These are phyloP conservation scores for Calonectria pauciramosa DNA, from an alignment of 2,329 filamentous ascomycete species.

Conservation along the genomic window DNA sequence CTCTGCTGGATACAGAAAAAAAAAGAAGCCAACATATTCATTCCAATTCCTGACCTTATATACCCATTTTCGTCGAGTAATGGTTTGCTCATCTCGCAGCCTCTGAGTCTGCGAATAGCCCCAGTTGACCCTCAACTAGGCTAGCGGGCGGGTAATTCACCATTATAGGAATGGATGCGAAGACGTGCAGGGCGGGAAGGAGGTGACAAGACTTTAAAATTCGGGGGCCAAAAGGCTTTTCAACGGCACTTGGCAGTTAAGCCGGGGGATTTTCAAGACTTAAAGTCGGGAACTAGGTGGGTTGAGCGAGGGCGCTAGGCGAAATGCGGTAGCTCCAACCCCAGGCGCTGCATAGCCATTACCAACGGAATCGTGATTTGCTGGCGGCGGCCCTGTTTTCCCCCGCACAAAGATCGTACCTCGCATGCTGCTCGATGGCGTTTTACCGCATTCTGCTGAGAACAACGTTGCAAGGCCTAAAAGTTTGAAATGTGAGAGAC, in stretches of 20 bases:
- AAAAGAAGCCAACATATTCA: background rate
- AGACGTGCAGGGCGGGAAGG: background rate
- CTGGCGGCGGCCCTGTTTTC: background rate
- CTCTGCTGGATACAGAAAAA: background rate
- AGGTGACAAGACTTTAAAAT: background rate
- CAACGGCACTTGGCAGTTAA: background rate
- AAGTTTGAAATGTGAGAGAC: background rate
- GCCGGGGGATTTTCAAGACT: conserved; percentile 10
- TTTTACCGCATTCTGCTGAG: background rate
- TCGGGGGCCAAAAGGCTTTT: background rate
- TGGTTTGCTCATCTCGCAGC: background rate
- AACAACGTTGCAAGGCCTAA: background rate
- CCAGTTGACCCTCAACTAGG: background rate
- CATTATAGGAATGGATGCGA: background rate
- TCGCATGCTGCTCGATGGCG: background rate
- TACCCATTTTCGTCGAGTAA: background rate
- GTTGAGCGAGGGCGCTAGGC: conserved; percentile 1
- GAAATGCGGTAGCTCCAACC: conserved; percentile 6
- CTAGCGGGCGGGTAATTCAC: background rate
- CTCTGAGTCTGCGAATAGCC: background rate
- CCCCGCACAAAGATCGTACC: background rate
- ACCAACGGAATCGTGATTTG: conserved; percentile 1
- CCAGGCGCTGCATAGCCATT: background rate
- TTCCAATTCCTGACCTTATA: background rate
- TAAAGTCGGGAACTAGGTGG: background rate